Evolutionary conservation across 805 yeast species (phyloP).

Genomic region (Candida sithepensis): DNA sequence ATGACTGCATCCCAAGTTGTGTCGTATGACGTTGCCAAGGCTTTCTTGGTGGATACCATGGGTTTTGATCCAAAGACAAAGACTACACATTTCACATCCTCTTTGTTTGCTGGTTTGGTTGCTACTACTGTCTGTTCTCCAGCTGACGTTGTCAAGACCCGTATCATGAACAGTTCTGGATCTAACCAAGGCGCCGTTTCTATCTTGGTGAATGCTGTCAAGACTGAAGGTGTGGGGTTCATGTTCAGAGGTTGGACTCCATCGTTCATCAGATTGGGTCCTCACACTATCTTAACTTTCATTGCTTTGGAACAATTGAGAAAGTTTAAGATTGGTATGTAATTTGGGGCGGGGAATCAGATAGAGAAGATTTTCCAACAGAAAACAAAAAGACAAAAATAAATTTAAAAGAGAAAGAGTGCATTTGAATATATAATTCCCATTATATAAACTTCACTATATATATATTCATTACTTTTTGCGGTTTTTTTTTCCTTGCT

Average conservation of each 20-base stretch:
- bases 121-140: constrained; percentile 94
- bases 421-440: background rate
- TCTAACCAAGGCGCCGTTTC: constrained; percentile 44
- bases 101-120: constrained; percentile 77
- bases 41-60: constrained; percentile 46
- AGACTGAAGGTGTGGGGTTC: constrained; percentile 69
- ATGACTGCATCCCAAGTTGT: constrained; percentile 94
- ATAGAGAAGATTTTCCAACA: background rate
- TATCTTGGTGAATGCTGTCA: constrained; percentile 53
- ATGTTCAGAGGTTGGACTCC: constrained; percentile 93
- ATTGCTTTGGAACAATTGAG: constrained; percentile 65
- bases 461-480: background rate
- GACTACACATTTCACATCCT: constrained; percentile 74
- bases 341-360: background rate
- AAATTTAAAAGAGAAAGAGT: background rate
- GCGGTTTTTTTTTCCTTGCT: background rate
- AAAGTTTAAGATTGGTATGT: constrained; percentile 26
- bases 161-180: constrained; percentile 71
- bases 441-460: background rate
- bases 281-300: constrained; percentile 70
- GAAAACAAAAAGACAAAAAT: background rate
- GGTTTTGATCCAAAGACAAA: constrained; percentile 56
- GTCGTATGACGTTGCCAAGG: constrained; percentile 75
- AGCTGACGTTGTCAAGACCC: constrained; percentile 85
- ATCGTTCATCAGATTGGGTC: constrained; percentile 80